Conservation (phyloP, 148 eudicot species). For the Camellia sinensis region DNA sequence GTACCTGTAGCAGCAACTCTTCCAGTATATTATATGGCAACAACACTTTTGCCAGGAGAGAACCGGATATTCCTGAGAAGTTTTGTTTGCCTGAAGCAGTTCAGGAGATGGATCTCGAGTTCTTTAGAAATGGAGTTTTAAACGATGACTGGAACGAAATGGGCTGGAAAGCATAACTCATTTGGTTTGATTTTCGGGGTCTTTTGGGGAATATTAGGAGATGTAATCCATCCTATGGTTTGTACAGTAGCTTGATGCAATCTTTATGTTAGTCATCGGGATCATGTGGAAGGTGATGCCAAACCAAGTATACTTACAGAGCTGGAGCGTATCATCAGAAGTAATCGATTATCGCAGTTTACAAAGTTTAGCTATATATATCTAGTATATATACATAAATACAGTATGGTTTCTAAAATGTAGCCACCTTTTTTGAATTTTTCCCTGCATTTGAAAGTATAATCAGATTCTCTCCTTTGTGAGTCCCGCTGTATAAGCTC, state of each 20-base stretch:
- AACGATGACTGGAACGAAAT: conserved; percentile 1
- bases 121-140: conserved; percentile 12
- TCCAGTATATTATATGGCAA: not conserved
- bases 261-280: not conserved
- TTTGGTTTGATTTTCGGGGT: not conserved
- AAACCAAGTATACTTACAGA: not conserved
- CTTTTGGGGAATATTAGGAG: not conserved
- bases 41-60: not conserved
- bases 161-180: not conserved
- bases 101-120: conserved; percentile 16
- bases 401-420: not conserved
- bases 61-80: conserved; percentile 1
- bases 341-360: not conserved
- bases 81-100: conserved; percentile 13
- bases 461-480: no score
- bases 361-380: not conserved
- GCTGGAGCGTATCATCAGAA: not conserved
- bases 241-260: not conserved
- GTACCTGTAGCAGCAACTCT: conserved; percentile 11
- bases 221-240: not conserved
- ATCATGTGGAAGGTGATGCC: not conserved
- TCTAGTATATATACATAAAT: not conserved
- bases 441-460: not conserved
- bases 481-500: no score
- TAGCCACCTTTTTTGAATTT: no score